These are phyloP conservation scores for Suillus brevipes DNA, from an alignment of 768 basidiomycete genomes.

Conservation along the genomic window DNA sequence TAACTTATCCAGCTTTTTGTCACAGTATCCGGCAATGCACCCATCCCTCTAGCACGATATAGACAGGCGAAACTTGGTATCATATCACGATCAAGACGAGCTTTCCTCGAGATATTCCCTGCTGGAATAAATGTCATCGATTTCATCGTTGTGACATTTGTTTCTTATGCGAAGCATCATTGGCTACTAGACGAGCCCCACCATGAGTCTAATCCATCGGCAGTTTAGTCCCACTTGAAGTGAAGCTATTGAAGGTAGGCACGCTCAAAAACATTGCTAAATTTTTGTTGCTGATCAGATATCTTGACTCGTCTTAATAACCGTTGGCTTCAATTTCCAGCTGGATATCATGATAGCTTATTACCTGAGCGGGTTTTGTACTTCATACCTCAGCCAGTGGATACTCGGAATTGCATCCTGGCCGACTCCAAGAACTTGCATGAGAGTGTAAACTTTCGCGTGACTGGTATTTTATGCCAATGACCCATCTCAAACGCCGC, in stretches of 20 bases:
- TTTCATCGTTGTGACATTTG: conserved; percentile 23
- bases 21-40: conserved; percentile 26
- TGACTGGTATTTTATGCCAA: neutral
- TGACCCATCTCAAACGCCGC: neutral
- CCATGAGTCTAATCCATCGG: neutral
- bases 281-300: neutral
- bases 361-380: neutral
- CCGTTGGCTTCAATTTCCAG: neutral
- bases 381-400: neutral
- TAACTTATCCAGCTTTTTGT: conserved; percentile 27
- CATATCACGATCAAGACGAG: conserved; percentile 36
- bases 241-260: neutral
- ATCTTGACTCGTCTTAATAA: neutral
- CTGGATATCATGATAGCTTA: neutral
- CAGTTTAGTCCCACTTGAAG: neutral
- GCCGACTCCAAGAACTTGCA: neutral
- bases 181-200: conserved; percentile 1
- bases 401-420: neutral
- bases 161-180: conserved; percentile 10
- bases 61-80: conserved; percentile 39
- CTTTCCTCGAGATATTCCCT: conserved; percentile 37
- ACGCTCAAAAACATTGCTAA: neutral
- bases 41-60: conserved; percentile 34
- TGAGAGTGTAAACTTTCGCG: neutral
- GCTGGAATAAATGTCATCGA: conserved; percentile 32